These are phyloP conservation scores for Daldinia vernicosa DNA, from an alignment of 495 filamentous ascomycete genomes.

Conservation along the genomic window DNA sequence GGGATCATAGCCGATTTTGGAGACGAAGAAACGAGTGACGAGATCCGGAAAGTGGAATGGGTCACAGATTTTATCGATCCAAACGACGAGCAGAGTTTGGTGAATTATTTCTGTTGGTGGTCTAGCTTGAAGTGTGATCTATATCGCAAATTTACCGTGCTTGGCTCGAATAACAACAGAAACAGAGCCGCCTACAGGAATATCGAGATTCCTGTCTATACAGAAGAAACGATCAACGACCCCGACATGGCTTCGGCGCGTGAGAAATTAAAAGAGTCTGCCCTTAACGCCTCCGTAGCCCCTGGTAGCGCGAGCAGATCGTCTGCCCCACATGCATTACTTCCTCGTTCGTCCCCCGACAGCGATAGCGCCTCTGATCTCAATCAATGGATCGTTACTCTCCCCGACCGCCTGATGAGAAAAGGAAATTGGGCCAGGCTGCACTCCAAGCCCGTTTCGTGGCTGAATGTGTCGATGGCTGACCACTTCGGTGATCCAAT, in stretches of 20 bases:
- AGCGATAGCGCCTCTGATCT: conserved; percentile 19
- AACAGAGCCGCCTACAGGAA: conserved; percentile 47
- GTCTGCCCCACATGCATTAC: conserved; percentile 1
- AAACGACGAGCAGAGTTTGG: conserved; percentile 61
- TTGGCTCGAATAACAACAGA: conserved; percentile 51
- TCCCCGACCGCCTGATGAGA: background rate
- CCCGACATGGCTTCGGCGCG: conserved; percentile 44
- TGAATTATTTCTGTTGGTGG: conserved; percentile 66
- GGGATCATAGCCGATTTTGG: conserved; percentile 39
- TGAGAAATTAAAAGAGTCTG: conserved; percentile 1
- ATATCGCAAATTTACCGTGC: conserved; percentile 57
- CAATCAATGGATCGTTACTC: conserved; percentile 12
- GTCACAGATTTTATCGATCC: conserved; percentile 56
- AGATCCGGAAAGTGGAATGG: conserved; percentile 53
- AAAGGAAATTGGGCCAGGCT: conserved; percentile 27
- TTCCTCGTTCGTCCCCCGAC: conserved; percentile 3
- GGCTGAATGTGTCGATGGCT: conserved; percentile 49
- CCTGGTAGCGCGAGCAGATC: conserved; percentile 1
- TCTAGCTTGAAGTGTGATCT: conserved; percentile 54
- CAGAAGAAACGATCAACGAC: conserved; percentile 48
- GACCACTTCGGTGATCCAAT: conserved; percentile 45
- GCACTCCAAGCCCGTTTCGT: conserved; percentile 51
- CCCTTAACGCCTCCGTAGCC: conserved; percentile 1
- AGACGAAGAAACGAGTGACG: conserved; percentile 44
- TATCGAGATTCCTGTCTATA: conserved; percentile 53